Base-by-base conservation (phyloP, 192 early-diverging fungal genomes). In the Coemansia sp. region DNA sequence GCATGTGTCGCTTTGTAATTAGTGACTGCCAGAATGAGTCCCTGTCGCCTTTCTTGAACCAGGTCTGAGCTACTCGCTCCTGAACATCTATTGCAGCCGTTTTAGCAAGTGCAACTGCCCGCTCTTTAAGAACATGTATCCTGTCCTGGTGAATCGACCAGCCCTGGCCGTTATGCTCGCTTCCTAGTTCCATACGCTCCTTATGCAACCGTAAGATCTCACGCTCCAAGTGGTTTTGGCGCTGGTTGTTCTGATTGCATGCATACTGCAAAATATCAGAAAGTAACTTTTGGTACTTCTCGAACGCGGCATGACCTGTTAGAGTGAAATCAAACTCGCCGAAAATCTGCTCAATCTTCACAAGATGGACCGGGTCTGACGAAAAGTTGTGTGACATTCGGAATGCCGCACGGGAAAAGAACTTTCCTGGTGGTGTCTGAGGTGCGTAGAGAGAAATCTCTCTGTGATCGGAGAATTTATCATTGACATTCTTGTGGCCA, bases 381-480 rank as follows among this genome's bases (percentile, higher is more conserved):
- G 37, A 7, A 14, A 40, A 40, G 3, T 40, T 14, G 12, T 40
- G 38, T 1, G 38, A 2, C 38, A 40, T 40, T 40, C 38, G 2
- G 12, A 3, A 40, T 40, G 38, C 0, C 0, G 10, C 10, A 1
- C 12, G 38, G 0, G 38, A 40, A 40, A 40, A 40, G 38, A 12
- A 40, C 38, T 12, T 40, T 0, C 10, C 10, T 49, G 95, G 97
- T 40, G 38, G 10, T 3, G 38, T 40, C 38, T 40, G 38, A 8
- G 38, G 38, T 1, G 38, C 38, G 3, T 40, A 40, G 3, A 40
- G 38, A 40, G 10, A 12, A 14, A 40, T 40, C 38, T 40, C 38
- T 9, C 10, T 40, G 38, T 40, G 38, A 14, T 40, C 38, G 3
- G 38, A 40, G 38, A 40, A 40, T 11, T 1, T 40, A 14, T 14